Conservation (phyloP, 768 basidiomycete genomes). For the Termitomyces sp. region DNA sequence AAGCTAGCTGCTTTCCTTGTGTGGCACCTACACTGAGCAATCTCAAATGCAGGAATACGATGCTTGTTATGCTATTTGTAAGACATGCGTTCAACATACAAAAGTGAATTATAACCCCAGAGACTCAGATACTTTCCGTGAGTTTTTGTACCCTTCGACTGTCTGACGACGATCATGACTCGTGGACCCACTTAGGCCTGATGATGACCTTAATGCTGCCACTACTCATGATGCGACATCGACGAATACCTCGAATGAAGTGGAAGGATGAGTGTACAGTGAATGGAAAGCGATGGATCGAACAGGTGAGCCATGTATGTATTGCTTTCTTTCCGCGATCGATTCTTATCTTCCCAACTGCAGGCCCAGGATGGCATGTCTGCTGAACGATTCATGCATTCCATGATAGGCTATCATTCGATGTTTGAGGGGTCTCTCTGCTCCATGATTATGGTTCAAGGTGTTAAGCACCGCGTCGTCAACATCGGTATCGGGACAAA, state of each 20-base stretch:
- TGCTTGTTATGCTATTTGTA: conserved; percentile 56
- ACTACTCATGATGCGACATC: conserved; percentile 82
- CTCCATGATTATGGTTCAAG: conserved; percentile 87
- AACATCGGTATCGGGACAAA: conserved; percentile 84
- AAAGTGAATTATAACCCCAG: conserved; percentile 51
- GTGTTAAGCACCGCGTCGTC: conserved; percentile 67
- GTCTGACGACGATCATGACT: background rate
- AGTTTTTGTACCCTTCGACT: conserved; percentile 24
- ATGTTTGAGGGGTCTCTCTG: conserved; percentile 65
- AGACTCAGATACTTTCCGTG: conserved; percentile 66
- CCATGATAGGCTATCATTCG: conserved; percentile 80
- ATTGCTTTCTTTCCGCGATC: background rate
- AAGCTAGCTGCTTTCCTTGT: conserved; percentile 4
- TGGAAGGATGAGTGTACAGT: conserved; percentile 64
- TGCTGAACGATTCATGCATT: conserved; percentile 61
- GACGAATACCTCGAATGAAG: conserved; percentile 70
- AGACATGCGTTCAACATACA: conserved; percentile 57
- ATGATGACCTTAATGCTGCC: conserved; percentile 74
- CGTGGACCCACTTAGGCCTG: conserved; percentile 41
- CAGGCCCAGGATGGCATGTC: conserved; percentile 59
- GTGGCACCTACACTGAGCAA: conserved; percentile 4
- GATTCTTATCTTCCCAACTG: conserved; percentile 7
- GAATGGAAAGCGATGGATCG: conserved; percentile 79
- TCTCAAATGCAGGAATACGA: conserved; percentile 62
- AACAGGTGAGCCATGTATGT: conserved; percentile 47